A percentile compares a stretch with the other conserved stretches of the same genome.
These are phyloP conservation scores for Metschnikowia drakensbergensis DNA, from an alignment of 805 yeast genomes.

Conservation along the genomic window DNA sequence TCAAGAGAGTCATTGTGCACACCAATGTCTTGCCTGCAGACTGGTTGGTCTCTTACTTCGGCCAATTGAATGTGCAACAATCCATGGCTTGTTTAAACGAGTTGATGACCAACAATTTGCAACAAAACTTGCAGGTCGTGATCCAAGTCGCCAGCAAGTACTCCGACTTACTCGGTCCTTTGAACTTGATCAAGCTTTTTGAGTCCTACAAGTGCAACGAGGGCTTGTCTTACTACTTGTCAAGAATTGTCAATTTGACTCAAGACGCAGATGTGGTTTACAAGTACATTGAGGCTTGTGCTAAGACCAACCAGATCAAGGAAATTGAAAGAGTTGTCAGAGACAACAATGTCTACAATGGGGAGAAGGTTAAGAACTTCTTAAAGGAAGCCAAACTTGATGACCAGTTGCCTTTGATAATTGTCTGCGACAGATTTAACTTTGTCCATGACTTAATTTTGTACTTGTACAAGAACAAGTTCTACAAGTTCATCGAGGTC, in stretches of 20 bases:
- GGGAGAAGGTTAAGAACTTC: constrained; percentile 96
- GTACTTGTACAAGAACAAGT: constrained; percentile 92
- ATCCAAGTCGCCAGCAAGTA: constrained; percentile 96
- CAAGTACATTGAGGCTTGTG: constrained; percentile 94
- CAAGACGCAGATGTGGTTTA: constrained; percentile 94
- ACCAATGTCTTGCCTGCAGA: constrained; percentile 82
- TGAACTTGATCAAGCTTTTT: constrained; percentile 79
- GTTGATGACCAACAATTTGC: constrained; percentile 70
- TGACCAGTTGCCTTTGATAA: constrained; percentile 93
- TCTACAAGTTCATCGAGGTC: constrained; percentile 94
- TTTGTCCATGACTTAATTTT: constrained; percentile 91
- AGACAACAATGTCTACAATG: constrained; percentile 90
- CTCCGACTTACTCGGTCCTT: constrained; percentile 88
- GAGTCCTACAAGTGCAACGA: constrained; percentile 91
- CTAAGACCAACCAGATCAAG: constrained; percentile 80
- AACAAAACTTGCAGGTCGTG: constrained; percentile 86
- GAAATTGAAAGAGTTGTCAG: constrained; percentile 96
- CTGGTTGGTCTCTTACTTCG: constrained; percentile 90
- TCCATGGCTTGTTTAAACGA: constrained; percentile 82
- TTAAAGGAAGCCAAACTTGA: constrained; percentile 90
- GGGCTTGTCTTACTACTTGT: constrained; percentile 91
- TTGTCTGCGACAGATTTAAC: constrained; percentile 90
- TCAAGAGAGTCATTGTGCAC: constrained; percentile 90
- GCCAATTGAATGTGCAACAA: constrained; percentile 92
- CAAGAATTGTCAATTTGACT: constrained; percentile 87